Conservation (phyloP, 495 filamentous ascomycete species). For the Aspergillus panamensis region DNA sequence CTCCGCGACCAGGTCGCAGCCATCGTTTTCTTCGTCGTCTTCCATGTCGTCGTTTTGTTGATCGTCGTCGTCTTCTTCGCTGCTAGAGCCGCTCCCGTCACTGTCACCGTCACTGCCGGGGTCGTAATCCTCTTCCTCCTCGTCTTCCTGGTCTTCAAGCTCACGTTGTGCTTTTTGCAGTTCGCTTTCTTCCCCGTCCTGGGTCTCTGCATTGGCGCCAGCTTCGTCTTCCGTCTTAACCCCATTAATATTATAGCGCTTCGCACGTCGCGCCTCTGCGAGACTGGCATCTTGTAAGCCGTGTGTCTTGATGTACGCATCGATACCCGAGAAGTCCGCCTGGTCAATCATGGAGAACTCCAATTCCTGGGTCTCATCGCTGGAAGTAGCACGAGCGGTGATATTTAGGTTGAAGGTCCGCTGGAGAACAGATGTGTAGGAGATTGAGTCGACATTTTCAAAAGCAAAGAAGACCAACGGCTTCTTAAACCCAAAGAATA, state of each 20-base stretch:
- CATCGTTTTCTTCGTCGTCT: slow-evolving; percentile 50
- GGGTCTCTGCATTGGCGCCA: slow-evolving; percentile 25
- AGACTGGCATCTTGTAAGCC: slow-evolving; percentile 86
- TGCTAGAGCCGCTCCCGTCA: slow-evolving; percentile 61
- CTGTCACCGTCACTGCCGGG: slow-evolving; percentile 73
- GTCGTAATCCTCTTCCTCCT: slow-evolving; percentile 87
- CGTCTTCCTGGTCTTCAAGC: slow-evolving; percentile 65
- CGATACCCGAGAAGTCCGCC: slow-evolving; percentile 78
- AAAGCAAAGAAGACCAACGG: slow-evolving; percentile 84
- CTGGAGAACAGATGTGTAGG: slow-evolving; percentile 85
- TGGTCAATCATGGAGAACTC: slow-evolving; percentile 88
- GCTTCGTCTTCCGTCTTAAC: slow-evolving; percentile 50
- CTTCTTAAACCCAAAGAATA: slow-evolving; percentile 95
- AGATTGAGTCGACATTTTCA: slow-evolving; percentile 71
- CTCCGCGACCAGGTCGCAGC: slow-evolving; percentile 35
- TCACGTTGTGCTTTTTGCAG: slow-evolving; percentile 66
- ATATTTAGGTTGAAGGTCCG: slow-evolving; percentile 92
- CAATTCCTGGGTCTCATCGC: slow-evolving; percentile 60
- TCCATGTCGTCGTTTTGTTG: slow-evolving; percentile 40
- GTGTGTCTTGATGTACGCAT: slow-evolving; percentile 76
- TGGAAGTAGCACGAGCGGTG: slow-evolving; percentile 45
- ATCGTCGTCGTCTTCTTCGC: slow-evolving; percentile 51
- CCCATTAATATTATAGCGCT: slow-evolving; percentile 68
- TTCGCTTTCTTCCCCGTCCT: slow-evolving; percentile 49
- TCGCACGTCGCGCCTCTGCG: slow-evolving; percentile 83